Evolutionary conservation across 495 filamentous ascomycete genomes (phyloP), one percentile per base, ranked within the genome.

Genomic region (Astrothelium subdiscretum): DNA sequence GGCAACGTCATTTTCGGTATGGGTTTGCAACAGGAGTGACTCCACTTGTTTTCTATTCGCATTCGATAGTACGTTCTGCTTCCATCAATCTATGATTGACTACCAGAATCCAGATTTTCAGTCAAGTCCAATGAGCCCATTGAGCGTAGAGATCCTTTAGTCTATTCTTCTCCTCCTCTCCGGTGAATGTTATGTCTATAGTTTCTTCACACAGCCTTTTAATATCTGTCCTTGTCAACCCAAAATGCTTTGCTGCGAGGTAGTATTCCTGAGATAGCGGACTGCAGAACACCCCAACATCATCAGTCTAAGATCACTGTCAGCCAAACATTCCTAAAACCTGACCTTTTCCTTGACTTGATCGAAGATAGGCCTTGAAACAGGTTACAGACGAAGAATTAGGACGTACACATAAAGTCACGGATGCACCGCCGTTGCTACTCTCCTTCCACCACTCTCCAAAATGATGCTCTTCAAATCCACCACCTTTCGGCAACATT

Each of bases 231-330:
- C 15, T 26, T 12, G 64, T 71, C 22, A 94, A 73, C 0, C 73
- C 71, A 67, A 94, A 94, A 69, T 91, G 83, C 71, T 87, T 71
- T 2, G 87, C 83, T 13, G 87, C 86, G 18, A 95, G 81, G 3
- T 77, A 70, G 67, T 92, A 92, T 68, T 95, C 90, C 64, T 91
- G 85, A 13, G 87, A 91, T n/a, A 92, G 73, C 0, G 81, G 79
- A 70, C 87, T 91, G 43, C 83, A 85, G 62, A 95, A 92, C 42
- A 94, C 82, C 1, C 90, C 90, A 24, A 95, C 88, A 73, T 95
- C 90, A 73, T 95, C 90, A 1, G 89, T 95, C 89, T 92, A 64
- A 13, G 42, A 20, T 58, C 32, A 64, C 67, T 52, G 60, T 27
- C 27, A 24, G 20, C 42, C 22, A 42, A 32, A 27, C 8, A 29